Base-by-base conservation (phyloP, 1,284 basidiomycete genomes). In the Ganoderma sp. region DNA sequence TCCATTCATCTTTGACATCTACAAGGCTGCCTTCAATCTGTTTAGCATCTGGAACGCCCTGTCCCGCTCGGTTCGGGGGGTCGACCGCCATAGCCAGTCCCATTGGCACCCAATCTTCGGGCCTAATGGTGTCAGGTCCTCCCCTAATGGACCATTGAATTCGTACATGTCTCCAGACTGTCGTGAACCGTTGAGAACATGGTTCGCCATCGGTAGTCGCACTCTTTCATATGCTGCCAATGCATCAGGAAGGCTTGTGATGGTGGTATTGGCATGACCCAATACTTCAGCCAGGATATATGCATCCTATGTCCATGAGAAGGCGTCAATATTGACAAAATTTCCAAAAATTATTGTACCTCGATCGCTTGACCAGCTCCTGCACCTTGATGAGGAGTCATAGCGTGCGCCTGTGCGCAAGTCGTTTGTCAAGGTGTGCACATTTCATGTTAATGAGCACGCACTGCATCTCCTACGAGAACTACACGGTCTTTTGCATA, bases 201-300 rank as follows among this genome's bases (percentile, higher is more conserved):
- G 76, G 10, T 80, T 78, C 0, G 84, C 82, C 41, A 80, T 73
- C 2, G 85, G 85, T 14, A 83, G 76, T 15, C 86, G 82, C 45
- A 87, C 79, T 34, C 76, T 71, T 70, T 87, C 84, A 71, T 84
- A 88, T 19, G 84, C 77, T 19, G 74, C 70, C 12, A 88, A 77
- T 0, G 84, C 84, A n/a, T 74, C 75, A 3, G 77, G 66, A 6
- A 87, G 69, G 3, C 74, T 82, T 2, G 76, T 74, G 9, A 76
- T 75, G 0, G 78, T 84, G 7, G 83, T 84, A 2, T 67, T 64
- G 1, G 78, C 77, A 67, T 86, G 81, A 8, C 84, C 84, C 25
- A 89, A 81, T 43, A 87, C 72, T 2, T 78, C 78, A 6, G 83
- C 80, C 22, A 88, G 81, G 37, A 88, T 77, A 68, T 81, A 87